A percentile compares a stretch with the other conserved stretches of the same genome.
Evolutionary conservation across 805 yeast genomes (phyloP).

Genomic region (Saturnispora zaruensis): DNA sequence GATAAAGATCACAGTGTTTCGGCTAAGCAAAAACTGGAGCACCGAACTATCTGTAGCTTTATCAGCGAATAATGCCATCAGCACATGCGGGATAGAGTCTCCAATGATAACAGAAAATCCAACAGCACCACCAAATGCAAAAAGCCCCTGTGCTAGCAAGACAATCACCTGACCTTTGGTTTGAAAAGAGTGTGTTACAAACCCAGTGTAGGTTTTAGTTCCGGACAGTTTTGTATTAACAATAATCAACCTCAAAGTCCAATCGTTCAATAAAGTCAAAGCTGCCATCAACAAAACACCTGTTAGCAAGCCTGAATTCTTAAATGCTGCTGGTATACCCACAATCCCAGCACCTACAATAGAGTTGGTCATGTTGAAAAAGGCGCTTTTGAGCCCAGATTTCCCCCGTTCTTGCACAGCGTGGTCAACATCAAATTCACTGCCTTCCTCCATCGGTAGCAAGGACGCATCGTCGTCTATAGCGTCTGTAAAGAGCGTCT

Average conservation of each 20-base stretch:
- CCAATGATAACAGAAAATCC: slow-evolving; percentile 94
- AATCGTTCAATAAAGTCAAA: slow-evolving; percentile 69
- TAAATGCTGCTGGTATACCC: slow-evolving; percentile 85
- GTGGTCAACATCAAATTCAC: not conserved
- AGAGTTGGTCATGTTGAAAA: slow-evolving; percentile 95
- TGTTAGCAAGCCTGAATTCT: slow-evolving; percentile 69
- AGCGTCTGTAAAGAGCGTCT: slow-evolving; percentile 10
- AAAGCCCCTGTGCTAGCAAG: slow-evolving; percentile 69
- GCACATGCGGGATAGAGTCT: slow-evolving; percentile 87
- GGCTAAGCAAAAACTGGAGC: slow-evolving; percentile 47
- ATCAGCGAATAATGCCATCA: slow-evolving; percentile 53
- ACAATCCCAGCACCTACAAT: slow-evolving; percentile 94
- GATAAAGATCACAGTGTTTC: slow-evolving; percentile 63
- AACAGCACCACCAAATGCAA: slow-evolving; percentile 91
- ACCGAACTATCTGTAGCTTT: slow-evolving; percentile 30
- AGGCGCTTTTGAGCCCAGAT: slow-evolving; percentile 72
- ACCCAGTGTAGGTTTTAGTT: slow-evolving; percentile 72
- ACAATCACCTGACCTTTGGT: slow-evolving; percentile 57
- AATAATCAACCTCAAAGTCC: slow-evolving; percentile 77
- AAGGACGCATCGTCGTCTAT: slow-evolving; percentile 10
- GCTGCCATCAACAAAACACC: slow-evolving; percentile 54
- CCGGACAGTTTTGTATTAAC: slow-evolving; percentile 74
- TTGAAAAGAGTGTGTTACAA: slow-evolving; percentile 76
- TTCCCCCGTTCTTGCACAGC: not conserved
- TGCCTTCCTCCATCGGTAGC: not conserved